Evolutionary conservation across 495 filamentous ascomycete genomes (phyloP).

Genomic region (Penicillium pancosmium): DNA sequence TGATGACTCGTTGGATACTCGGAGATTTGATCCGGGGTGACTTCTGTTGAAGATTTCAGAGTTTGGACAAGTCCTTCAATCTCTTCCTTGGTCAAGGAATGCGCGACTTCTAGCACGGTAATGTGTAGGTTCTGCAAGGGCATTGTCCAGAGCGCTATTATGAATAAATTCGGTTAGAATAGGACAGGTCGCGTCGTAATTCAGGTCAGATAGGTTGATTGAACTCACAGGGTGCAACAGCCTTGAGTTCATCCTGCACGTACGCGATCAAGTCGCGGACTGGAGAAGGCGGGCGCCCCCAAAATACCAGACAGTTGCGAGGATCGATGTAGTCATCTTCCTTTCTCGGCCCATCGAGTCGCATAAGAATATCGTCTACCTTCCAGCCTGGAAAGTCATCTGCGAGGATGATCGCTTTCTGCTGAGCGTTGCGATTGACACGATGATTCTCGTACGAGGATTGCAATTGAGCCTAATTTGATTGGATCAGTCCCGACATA

Average conservation of each 20-base stretch:
- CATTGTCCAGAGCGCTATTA: conserved; percentile 81
- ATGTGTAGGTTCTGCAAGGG: conserved; percentile 71
- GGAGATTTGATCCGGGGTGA: conserved; percentile 51
- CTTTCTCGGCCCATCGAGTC: conserved; percentile 60
- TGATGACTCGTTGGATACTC: conserved; percentile 59
- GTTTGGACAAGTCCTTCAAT: conserved; percentile 24
- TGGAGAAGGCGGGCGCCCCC: conserved; percentile 74
- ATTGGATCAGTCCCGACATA: neutral
- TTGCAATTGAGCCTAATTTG: conserved; percentile 61
- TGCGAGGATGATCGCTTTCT: conserved; percentile 67
- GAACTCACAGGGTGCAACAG: conserved; percentile 64
- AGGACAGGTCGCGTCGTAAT: neutral
- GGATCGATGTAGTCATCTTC: conserved; percentile 70
- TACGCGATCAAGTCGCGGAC: conserved; percentile 62
- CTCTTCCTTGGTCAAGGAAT: conserved; percentile 20
- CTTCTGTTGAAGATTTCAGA: conserved; percentile 47
- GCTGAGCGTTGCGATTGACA: conserved; percentile 67
- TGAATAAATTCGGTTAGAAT: neutral
- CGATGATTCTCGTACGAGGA: conserved; percentile 70
- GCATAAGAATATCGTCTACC: conserved; percentile 70
- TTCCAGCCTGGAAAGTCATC: conserved; percentile 66
- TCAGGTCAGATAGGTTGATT: neutral
- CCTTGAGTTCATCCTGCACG: conserved; percentile 63
- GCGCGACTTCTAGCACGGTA: conserved; percentile 51
- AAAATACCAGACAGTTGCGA: conserved; percentile 80